phyloP scores from a whole-genome alignment of 371 early-diverging fungal species.

The Mucor plumbeus region DNA sequence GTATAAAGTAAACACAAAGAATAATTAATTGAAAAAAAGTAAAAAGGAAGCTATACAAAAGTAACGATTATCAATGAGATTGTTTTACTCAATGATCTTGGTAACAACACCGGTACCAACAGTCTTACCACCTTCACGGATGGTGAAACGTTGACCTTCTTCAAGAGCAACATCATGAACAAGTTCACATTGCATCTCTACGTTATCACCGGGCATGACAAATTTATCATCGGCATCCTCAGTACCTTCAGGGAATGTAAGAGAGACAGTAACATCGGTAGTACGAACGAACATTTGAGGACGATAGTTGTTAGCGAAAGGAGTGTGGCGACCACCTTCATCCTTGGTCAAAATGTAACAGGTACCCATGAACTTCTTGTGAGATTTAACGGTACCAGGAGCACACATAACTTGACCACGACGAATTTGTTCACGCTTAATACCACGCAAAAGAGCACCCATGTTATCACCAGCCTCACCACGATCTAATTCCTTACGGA shows the following conservation, averaged over 20 bases:
- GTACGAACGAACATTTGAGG: constrained; percentile 97
- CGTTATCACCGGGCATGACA: constrained; percentile 99
- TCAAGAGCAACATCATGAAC: constrained; percentile 86
- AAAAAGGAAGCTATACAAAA: constrained; percentile 11
- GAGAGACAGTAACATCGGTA: constrained; percentile 89
- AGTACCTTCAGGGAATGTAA: constrained; percentile 84
- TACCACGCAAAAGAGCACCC: constrained; percentile 95
- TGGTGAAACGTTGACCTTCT: constrained; percentile 93
- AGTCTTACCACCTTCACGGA: constrained; percentile 98
- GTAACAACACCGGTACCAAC: constrained; percentile 90
- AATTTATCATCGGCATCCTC: constrained; percentile 90
- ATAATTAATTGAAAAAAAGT: neutral
- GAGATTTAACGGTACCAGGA: constrained; percentile 91
- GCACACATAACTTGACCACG: constrained; percentile 94
- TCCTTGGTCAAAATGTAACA: constrained; percentile 96
- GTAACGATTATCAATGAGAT: neutral
- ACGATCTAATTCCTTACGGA: constrained; percentile 97
- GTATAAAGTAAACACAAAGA: neutral
- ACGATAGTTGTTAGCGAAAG: constrained; percentile 95
- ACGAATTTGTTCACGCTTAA: constrained; percentile 96
- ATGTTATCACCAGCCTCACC: constrained; percentile 99
- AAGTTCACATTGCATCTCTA: constrained; percentile 84
- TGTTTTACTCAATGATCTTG: constrained; percentile 46
- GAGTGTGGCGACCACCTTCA: constrained; percentile 98
- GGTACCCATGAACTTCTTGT: constrained; percentile 92